A percentile compares a stretch with the other conserved stretches of the same genome.
phyloP scores from a whole-genome alignment of 2,329 filamentous ascomycete species.

The Aspergillus niger region DNA sequence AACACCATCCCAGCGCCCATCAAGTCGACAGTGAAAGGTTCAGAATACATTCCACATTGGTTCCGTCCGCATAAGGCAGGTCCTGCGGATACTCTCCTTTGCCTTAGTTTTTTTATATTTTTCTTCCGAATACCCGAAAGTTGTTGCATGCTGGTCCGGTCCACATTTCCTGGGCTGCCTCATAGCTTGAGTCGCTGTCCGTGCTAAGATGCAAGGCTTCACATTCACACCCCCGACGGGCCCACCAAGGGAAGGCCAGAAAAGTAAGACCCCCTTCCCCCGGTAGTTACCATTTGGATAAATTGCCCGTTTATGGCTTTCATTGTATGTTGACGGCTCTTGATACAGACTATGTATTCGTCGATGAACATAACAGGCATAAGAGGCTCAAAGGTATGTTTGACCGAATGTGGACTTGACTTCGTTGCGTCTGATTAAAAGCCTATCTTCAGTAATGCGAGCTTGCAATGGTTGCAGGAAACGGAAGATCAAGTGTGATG shows the following conservation, averaged over 20 bases:
- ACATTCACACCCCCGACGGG: slow-evolving; percentile 69
- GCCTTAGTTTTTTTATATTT: background rate
- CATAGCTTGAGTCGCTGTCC: slow-evolving; percentile 49
- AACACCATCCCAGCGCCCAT: background rate
- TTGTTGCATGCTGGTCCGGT: background rate
- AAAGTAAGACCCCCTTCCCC: slow-evolving; percentile 62
- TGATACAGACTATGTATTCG: slow-evolving; percentile 88
- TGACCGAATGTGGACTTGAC: slow-evolving; percentile 11
- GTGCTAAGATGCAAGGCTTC: slow-evolving; percentile 66
- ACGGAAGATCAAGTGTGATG: slow-evolving; percentile 97
- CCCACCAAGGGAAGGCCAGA: slow-evolving; percentile 74
- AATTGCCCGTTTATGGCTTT: too few species aligned
- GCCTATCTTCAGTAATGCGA: slow-evolving; percentile 74
- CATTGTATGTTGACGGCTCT: background rate
- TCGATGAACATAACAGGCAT: slow-evolving; percentile 97
- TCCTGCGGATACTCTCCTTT: slow-evolving; percentile 16
- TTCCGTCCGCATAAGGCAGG: slow-evolving; percentile 22
- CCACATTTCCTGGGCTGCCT: background rate
- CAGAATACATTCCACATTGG: background rate
- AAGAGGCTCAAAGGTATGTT: slow-evolving; percentile 85
- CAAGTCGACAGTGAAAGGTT: background rate
- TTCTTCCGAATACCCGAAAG: too few species aligned
- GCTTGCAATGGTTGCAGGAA: slow-evolving; percentile 93
- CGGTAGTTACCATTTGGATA: too few species aligned
- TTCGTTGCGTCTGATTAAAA: slow-evolving; percentile 9